A percentile compares a stretch with the other conserved stretches of the same genome.
These are phyloP conservation scores for Pneumocystis carinii DNA, from an alignment of 1,139 yeast species.

Conservation along the genomic window DNA sequence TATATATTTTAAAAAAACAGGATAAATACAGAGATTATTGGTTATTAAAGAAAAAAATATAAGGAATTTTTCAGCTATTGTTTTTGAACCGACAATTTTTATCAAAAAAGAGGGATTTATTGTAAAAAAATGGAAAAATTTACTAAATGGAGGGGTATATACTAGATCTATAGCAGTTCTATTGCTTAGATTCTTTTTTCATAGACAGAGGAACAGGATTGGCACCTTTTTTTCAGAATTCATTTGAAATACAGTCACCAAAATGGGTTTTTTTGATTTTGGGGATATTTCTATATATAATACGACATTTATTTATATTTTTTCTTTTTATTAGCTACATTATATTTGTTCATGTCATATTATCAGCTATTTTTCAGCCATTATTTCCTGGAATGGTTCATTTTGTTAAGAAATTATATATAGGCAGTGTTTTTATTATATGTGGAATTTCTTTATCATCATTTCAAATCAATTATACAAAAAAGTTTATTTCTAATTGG, in stretches of 20 bases:
- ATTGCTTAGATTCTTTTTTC: background rate
- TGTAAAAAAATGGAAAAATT: background rate
- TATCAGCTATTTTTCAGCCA: background rate
- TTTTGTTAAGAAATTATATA: background rate
- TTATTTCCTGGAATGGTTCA: background rate
- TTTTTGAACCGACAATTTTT: background rate
- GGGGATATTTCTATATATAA: background rate
- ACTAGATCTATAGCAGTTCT: background rate
- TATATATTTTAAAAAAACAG: background rate
- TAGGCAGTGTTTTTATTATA: background rate
- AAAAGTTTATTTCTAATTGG: background rate
- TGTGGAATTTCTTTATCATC: background rate
- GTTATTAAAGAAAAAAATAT: too few relatives aligned
- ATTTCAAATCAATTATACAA: background rate
- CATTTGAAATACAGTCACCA: background rate
- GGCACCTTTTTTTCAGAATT: background rate
- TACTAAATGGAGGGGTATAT: background rate
- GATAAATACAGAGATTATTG: background rate
- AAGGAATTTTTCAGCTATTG: background rate
- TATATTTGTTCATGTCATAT: background rate
- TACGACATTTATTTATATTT: background rate
- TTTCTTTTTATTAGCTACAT: background rate
- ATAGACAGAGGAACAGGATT: background rate
- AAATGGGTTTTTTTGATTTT: background rate
- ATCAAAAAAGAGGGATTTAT: background rate